phyloP scores from a whole-genome alignment of 345 rosid species.

The Passiflora organensis region DNA sequence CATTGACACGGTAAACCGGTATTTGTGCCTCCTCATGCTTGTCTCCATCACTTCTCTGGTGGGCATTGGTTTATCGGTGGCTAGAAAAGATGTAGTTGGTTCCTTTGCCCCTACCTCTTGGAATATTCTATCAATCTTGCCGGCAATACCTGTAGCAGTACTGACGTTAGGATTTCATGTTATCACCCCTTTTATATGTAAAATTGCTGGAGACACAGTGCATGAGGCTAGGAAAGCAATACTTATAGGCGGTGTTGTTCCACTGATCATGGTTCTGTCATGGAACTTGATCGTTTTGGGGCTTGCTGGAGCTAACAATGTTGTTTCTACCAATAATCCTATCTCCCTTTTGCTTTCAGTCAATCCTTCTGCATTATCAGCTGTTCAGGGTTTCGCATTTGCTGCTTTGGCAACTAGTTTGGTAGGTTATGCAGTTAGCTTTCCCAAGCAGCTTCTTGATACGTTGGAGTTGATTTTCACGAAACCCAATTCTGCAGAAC shows the following conservation, averaged over 20 bases:
- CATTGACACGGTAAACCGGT: slow-evolving; percentile 58
- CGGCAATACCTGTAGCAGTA: slow-evolving; percentile 77
- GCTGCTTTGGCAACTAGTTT: slow-evolving; percentile 86
- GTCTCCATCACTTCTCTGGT: slow-evolving; percentile 67
- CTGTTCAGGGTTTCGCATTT: slow-evolving; percentile 89
- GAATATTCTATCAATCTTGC: slow-evolving; percentile 56
- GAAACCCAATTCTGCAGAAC: slow-evolving; percentile 16
- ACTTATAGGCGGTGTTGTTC: slow-evolving; percentile 65
- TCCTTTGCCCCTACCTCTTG: slow-evolving; percentile 61
- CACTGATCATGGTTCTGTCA: slow-evolving; percentile 72
- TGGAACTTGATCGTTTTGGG: slow-evolving; percentile 93
- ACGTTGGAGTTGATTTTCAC: slow-evolving; percentile 49
- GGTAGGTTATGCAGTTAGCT: slow-evolving; percentile 79
- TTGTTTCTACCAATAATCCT: slow-evolving; percentile 47
- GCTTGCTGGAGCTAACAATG: slow-evolving; percentile 47
- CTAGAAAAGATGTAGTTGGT: slow-evolving; percentile 55
- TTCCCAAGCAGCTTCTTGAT: slow-evolving; percentile 77
- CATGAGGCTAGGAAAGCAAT: slow-evolving; percentile 67
- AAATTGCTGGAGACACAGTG: slow-evolving; percentile 59
- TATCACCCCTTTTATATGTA: slow-evolving; percentile 83
- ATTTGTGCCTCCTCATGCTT: slow-evolving; percentile 65
- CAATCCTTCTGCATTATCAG: slow-evolving; percentile 74
- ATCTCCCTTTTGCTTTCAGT: slow-evolving; percentile 75
- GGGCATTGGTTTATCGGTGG: slow-evolving; percentile 62
- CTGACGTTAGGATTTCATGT: slow-evolving; percentile 91